Conservation (phyloP, 441 rosid species). For the Arabidopsis lyrata region DNA sequence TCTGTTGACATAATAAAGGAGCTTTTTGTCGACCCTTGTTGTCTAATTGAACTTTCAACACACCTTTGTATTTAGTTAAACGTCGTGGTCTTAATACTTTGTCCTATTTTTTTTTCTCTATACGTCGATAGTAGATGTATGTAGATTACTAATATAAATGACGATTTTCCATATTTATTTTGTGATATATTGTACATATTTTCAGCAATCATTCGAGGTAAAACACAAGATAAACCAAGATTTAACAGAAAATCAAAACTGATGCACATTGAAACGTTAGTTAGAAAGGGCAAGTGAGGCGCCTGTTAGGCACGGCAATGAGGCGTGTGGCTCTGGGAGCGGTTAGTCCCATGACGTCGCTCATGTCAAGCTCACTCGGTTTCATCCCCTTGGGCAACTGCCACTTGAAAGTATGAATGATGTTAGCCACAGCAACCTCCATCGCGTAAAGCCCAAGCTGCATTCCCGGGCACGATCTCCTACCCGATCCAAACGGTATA, state of each 20-base stretch:
- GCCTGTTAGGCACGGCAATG: slow-evolving; percentile 65
- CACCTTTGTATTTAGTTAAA: not conserved
- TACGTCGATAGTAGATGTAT: not conserved
- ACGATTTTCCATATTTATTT: not conserved
- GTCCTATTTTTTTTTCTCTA: not conserved
- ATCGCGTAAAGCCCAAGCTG: slow-evolving; percentile 85
- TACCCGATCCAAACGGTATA: slow-evolving; percentile 94
- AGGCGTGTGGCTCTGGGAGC: slow-evolving; percentile 85
- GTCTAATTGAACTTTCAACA: not conserved
- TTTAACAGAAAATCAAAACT: not conserved
- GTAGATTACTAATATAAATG: not conserved
- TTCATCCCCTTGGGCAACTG: slow-evolving; percentile 91
- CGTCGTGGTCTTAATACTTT: not conserved
- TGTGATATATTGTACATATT: too few species aligned
- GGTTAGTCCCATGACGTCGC: slow-evolving; percentile 84
- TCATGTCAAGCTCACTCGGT: slow-evolving; percentile 83
- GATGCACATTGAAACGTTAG: not conserved
- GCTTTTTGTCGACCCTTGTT: not conserved
- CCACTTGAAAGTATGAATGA: slow-evolving; percentile 86
- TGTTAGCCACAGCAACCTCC: slow-evolving; percentile 72
- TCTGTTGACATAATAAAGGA: not conserved
- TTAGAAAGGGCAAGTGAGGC: slow-evolving; percentile 51
- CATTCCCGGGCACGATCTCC: slow-evolving; percentile 98
- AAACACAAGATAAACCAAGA: not conserved
- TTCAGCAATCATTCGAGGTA: slow-evolving; percentile 1